Conservation (phyloP, 2,329 filamentous ascomycete genomes). For the Arthrocladium fulminans region DNA sequence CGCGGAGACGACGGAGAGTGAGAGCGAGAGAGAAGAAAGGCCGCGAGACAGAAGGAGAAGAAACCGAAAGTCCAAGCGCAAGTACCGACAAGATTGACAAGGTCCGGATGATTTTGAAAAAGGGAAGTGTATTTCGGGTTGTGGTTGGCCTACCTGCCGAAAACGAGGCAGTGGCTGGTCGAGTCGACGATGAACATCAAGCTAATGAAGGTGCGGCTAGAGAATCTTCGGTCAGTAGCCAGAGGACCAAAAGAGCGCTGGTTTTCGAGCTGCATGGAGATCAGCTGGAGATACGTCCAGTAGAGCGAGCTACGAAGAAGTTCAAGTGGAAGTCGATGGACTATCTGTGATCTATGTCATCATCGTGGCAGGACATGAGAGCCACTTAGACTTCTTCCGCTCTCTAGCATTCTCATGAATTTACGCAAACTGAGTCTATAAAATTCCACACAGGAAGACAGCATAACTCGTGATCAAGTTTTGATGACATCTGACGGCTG, state of each 20-base stretch:
- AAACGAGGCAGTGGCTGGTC: slow-evolving; percentile 17
- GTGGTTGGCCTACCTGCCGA: slow-evolving; percentile 47
- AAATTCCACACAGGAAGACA: no score
- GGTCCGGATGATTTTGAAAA: slow-evolving; percentile 62
- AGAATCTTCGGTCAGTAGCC: background rate
- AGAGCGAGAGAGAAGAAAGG: slow-evolving; percentile 41
- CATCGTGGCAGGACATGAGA: background rate
- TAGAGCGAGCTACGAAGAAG: slow-evolving; percentile 81
- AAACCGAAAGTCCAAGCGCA: background rate
- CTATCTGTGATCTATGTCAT: slow-evolving; percentile 52
- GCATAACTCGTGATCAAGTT: no score
- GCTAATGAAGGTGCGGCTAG: background rate
- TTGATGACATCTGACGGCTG: no score
- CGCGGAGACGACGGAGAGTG: slow-evolving; percentile 27
- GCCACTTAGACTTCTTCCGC: no score
- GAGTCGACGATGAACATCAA: slow-evolving; percentile 17
- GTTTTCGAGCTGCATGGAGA: slow-evolving; percentile 80
- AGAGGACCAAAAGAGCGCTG: slow-evolving; percentile 39
- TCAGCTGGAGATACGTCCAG: slow-evolving; percentile 72
- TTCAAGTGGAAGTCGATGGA: slow-evolving; percentile 77
- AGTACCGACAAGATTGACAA: background rate
- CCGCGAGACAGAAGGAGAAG: background rate
- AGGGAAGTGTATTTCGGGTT: slow-evolving; percentile 76
- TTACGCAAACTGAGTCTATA: no score
- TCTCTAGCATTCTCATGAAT: no score